A percentile compares a stretch with the other conserved stretches of the same genome.
These are phyloP conservation scores for Ceratobasidium sp. DNA, from an alignment of 1,284 basidiomycete species.

Conservation along the genomic window DNA sequence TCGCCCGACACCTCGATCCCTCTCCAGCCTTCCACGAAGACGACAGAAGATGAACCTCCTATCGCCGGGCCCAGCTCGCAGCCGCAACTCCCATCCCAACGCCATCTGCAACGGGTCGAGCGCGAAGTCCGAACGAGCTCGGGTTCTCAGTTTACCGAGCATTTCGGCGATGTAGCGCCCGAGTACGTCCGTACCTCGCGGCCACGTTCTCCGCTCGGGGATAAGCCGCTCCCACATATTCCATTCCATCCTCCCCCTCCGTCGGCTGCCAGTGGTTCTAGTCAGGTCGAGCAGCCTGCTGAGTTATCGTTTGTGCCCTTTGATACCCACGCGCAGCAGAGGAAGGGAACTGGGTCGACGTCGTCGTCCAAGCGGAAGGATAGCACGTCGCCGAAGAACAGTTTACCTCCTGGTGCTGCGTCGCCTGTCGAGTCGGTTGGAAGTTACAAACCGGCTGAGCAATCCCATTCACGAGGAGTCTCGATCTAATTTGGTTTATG, in stretches of 20 bases:
- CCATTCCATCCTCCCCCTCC: not conserved
- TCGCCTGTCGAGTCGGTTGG: constrained; percentile 16
- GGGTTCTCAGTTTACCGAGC: constrained; percentile 30
- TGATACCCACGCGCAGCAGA: not conserved
- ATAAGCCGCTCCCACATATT: not conserved
- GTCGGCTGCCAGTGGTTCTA: not conserved
- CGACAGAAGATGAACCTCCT: not conserved
- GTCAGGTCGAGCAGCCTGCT: not conserved
- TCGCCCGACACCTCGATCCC: constrained; percentile 4
- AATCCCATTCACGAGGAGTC: not conserved
- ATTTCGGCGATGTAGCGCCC: constrained; percentile 2
- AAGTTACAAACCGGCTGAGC: constrained; percentile 9
- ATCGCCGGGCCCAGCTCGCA: not conserved
- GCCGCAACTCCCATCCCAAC: not conserved
- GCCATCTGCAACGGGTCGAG: not conserved
- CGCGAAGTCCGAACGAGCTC: constrained; percentile 15
- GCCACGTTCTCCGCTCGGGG: not conserved
- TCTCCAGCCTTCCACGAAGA: not conserved
- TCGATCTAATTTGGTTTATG: not conserved
- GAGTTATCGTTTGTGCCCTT: not conserved
- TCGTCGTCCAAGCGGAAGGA: not conserved
- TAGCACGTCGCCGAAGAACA: not conserved
- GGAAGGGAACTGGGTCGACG: not conserved
- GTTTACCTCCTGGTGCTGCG: constrained; percentile 18
- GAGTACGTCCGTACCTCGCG: not conserved